Base-by-base conservation (phyloP, 441 rosid genomes). In the Adansonia gregorii region DNA sequence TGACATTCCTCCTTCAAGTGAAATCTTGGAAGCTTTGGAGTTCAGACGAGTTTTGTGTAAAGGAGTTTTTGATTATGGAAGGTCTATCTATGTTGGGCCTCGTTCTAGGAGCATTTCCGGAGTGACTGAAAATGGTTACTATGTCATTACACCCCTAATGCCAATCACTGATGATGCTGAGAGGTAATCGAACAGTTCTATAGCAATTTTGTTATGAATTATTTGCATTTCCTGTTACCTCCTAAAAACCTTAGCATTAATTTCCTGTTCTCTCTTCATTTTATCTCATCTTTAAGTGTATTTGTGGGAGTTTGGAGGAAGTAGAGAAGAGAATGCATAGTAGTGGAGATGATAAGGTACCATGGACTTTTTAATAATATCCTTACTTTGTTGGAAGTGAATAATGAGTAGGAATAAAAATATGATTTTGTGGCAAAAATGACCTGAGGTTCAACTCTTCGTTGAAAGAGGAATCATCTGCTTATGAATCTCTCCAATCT, bases 51-150 rank as follows among this genome's bases (percentile, higher is more conserved):
- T 89, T 49, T 72, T 69, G 0, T 86, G 97, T 84, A 87, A 83
- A 80, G 99, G 99, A 67, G 79, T 86, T 79, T 93, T 92, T 70
- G 85, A 94, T 65, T 92, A 92, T 63, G 77, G 80, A 81, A 88
- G 74, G 48, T 95, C 97, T 67, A 78, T 95, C 66, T 94, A 63
- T 84, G 84, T 95, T 66, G 98, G 99, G 70, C 99, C 98, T 65
- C 94, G 98, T 41, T 91, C 99, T 75, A 88, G 97, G 86, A 90
- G 92, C 81, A 89, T 95, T 77, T 95, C 97, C 0, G 99, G 98
- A 73, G 86, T 94, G 58, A 92, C 98, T 52, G 99, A 92, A 82
- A 95, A 92, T 84, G 99, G 99, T 49, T 91, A 83, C 78, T 91
- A 83, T 82, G 80, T 94, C 69, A 88, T 94, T 74, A 90, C 93